Percentiles rank a stretch among this genome's conserved stretches.
Evolutionary conservation across 2,329 filamentous ascomycete genomes (phyloP).

Genomic region (Colletotrichum magnum): DNA sequence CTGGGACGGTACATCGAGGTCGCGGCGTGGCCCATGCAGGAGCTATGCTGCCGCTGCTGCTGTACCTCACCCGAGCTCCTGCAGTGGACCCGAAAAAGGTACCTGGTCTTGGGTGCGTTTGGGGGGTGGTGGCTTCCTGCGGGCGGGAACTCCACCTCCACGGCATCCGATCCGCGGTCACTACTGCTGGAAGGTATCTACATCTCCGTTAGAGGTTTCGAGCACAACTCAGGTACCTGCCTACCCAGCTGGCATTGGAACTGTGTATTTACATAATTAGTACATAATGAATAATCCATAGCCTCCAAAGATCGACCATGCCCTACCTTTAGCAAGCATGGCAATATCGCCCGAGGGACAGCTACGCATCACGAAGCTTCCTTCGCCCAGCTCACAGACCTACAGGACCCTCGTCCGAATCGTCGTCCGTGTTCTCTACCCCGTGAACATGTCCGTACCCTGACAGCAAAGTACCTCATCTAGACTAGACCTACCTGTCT

Average conservation of each 20-base stretch:
- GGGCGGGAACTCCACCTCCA: background rate
- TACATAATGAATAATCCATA: background rate
- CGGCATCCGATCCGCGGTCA: background rate
- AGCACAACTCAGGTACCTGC: background rate
- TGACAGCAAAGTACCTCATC: background rate
- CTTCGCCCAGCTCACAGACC: background rate
- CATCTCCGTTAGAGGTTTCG: background rate
- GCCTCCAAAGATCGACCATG: background rate
- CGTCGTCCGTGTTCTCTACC: background rate
- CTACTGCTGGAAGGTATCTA: background rate
- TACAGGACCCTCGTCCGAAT: background rate
- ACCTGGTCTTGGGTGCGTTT: background rate
- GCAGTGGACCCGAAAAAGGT: background rate
- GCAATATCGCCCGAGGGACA: background rate
- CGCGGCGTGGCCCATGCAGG: constrained; percentile 7
- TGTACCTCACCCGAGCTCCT: constrained; percentile 2
- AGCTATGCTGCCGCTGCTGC: background rate
- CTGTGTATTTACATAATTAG: constrained; percentile 2
- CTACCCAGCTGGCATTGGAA: background rate
- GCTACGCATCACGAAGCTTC: background rate
- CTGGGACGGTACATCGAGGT: constrained; percentile 1
- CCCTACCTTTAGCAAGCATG: background rate
- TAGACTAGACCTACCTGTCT: no score
- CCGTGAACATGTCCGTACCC: background rate
- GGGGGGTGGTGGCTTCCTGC: no score